Evolutionary conservation across 2,329 filamentous ascomycete genomes (phyloP), one percentile per base, ranked within the genome.

Genomic region (Pseudogymnoascus pannorum): DNA sequence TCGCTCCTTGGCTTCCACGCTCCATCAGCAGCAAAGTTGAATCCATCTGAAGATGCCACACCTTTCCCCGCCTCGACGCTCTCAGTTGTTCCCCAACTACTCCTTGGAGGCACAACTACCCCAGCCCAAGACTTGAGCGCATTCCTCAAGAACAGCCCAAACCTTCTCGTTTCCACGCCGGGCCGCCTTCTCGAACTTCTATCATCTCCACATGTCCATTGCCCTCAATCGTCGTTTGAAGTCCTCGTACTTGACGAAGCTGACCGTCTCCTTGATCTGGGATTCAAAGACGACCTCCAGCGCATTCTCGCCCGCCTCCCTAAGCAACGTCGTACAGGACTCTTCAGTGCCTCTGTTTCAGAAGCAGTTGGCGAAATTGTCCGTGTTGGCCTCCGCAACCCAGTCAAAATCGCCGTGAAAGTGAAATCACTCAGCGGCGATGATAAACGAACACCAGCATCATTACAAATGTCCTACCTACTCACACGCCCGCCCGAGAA

Each of bases 311-410:
- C 85, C 0, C 83, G 89, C 14, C 77, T 99, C 5, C 94, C 94
- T 0, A 99, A 99, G 72, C 94, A 99, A 73, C 82, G 94, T 59
- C 83, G 94, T 57, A 99, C 94, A 0, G 94, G 94, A 0, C 78
- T 99, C 0, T 99, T 97, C 75, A 96, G 91, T 70, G 94, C 94
- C 11, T 95, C 89, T 69, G 89, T 99, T n/a, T 94, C 89, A 68
- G 94, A 97, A 71, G 94, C 94, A 1, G 90, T 99, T 0, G 87
- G 92, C 65, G 90, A 97, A 72, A 88, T 99, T 60, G 92, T 99
- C 59, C 84, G 92, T 35, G 91, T 97, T 6, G 94, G 94, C 18
- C 77, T 97, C 66, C 83, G 94, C 36, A 97, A 99, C 74, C 94
- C 94, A 0, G 92, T 97, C 69, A 95, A 95, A 71, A 91, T 99